Percentiles rank a stretch among this genome's conserved stretches.
phyloP scores from a whole-genome alignment of 192 early-diverging fungal genomes.

The Helicostylum pulchrum region DNA sequence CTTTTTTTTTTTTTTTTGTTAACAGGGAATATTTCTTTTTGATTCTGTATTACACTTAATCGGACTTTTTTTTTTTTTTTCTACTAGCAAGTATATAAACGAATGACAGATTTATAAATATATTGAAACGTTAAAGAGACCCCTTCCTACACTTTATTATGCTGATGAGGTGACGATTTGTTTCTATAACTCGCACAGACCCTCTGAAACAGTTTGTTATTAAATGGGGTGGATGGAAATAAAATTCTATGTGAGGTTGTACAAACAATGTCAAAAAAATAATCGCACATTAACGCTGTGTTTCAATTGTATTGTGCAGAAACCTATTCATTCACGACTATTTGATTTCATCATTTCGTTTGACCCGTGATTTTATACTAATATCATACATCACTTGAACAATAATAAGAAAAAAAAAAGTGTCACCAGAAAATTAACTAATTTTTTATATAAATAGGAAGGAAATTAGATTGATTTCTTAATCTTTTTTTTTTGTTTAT shows the following conservation, averaged over 20 bases:
- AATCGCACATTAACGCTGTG: constrained; percentile 1
- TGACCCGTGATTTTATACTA: too few species aligned
- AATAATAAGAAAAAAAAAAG: not conserved
- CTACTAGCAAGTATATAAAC: not conserved
- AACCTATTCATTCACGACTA: too few species aligned
- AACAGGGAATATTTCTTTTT: too few species aligned
- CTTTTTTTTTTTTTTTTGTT: too few species aligned
- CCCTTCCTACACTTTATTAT: too few species aligned
- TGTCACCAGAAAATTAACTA: not conserved
- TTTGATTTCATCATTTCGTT: too few species aligned
- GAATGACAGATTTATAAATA: too few species aligned
- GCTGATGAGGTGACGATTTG: too few species aligned
- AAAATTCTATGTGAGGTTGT: not conserved
- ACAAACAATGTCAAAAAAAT: constrained; percentile 1
- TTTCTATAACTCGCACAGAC: not conserved
- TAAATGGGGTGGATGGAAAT: not conserved
- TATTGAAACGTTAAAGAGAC: too few species aligned
- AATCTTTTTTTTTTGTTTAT: not conserved
- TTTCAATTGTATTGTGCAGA: not conserved
- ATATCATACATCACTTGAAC: too few species aligned
- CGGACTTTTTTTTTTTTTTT: not conserved
- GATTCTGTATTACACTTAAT: too few species aligned
- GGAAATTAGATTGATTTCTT: not conserved
- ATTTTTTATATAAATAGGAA: constrained; percentile 10
- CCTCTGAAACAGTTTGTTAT: not conserved